A percentile compares a stretch with the other conserved stretches of the same genome.
These are phyloP conservation scores for Athelia psychrophila DNA, from an alignment of 1,284 basidiomycete species.

Conservation along the genomic window DNA sequence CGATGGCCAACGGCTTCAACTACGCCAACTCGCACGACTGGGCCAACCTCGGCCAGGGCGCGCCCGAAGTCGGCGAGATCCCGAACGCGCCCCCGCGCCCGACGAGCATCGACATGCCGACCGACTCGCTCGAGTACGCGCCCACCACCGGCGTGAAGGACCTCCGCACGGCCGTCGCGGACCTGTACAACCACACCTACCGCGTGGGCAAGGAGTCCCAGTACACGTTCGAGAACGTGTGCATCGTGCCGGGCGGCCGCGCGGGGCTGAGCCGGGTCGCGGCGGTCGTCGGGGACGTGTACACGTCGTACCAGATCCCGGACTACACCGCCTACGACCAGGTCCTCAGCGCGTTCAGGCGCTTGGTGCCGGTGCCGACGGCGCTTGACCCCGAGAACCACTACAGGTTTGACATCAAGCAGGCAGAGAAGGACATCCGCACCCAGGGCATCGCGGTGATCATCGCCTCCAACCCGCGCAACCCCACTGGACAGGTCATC, in stretches of 20 bases:
- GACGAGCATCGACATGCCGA: constrained; percentile 55
- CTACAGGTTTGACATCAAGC: constrained; percentile 72
- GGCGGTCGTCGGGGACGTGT: constrained; percentile 85
- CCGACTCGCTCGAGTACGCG: constrained; percentile 87
- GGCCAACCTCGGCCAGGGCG: constrained; percentile 75
- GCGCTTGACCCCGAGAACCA: constrained; percentile 47
- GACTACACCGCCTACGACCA: constrained; percentile 89
- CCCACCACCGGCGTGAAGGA: constrained; percentile 89
- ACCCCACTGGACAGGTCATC: constrained; percentile 85
- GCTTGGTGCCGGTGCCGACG: constrained; percentile 87
- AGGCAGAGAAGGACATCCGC: constrained; percentile 66
- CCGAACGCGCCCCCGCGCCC: constrained; percentile 73
- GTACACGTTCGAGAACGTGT: constrained; percentile 90
- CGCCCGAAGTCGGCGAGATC: constrained; percentile 85
- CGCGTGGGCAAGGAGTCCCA: constrained; percentile 76
- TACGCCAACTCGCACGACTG: constrained; percentile 77
- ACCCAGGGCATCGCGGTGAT: constrained; percentile 84
- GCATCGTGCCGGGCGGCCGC: constrained; percentile 89
- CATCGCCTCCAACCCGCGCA: constrained; percentile 88
- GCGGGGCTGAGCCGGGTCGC: constrained; percentile 89
- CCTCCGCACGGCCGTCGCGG: constrained; percentile 75
- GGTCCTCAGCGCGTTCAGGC: constrained; percentile 84
- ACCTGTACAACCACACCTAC: constrained; percentile 88
- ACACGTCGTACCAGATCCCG: constrained; percentile 81
- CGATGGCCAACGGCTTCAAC: constrained; percentile 86